phyloP scores from a whole-genome alignment of 1,139 yeast species.

The Yamadazyma blattariae region DNA sequence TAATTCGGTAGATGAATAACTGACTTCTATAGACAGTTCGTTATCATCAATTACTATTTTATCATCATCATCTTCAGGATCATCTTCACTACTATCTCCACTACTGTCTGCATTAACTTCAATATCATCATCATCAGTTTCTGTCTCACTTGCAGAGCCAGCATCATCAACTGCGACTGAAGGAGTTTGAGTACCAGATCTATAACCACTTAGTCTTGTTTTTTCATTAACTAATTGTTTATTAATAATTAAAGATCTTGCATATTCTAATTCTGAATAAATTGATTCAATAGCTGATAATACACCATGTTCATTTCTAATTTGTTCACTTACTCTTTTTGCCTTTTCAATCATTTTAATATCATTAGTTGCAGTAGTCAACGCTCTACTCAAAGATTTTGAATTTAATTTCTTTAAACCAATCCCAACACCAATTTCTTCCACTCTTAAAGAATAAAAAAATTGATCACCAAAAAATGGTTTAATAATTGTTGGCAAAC shows the following conservation, averaged over 20 bases:
- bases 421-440: constrained; percentile 87
- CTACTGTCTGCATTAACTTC: constrained; percentile 6
- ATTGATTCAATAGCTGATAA: constrained; percentile 69
- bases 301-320: constrained; percentile 76
- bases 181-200: constrained; percentile 8
- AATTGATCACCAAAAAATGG: constrained; percentile 98
- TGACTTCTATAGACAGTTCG: neutral
- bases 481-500: constrained; percentile 84
- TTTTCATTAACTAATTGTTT: constrained; percentile 16
- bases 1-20: neutral
- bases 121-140: constrained; percentile 7
- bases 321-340: constrained; percentile 54
- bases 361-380: constrained; percentile 66
- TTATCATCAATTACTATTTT: no score
- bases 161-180: neutral
- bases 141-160: constrained; percentile 6
- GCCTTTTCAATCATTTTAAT: constrained; percentile 68
- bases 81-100: neutral
- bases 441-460: constrained; percentile 82
- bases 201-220: constrained; percentile 6
- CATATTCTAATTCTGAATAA: constrained; percentile 78
- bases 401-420: constrained; percentile 66
- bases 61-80: neutral
- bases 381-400: constrained; percentile 60
- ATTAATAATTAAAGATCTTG: constrained; percentile 43